Conservation (phyloP, 371 early-diverging fungal species). For the Mortierella sp. region DNA sequence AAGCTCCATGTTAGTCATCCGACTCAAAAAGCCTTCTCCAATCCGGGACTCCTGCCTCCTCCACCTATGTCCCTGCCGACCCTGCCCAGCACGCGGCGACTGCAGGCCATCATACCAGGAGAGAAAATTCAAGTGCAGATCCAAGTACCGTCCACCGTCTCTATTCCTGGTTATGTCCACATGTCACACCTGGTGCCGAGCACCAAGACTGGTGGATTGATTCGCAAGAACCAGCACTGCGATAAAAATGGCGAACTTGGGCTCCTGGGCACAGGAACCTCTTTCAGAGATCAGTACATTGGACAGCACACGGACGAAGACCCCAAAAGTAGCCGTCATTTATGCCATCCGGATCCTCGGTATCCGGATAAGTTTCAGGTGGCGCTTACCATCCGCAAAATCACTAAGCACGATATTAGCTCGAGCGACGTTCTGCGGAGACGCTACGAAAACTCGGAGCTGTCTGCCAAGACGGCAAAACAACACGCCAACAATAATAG, state of each 20-base stretch:
- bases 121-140: constrained; percentile 45
- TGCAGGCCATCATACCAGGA: constrained; percentile 49
- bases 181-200: constrained; percentile 33
- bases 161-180: constrained; percentile 33
- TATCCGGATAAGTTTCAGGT: constrained; percentile 34
- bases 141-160: constrained; percentile 38
- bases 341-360: not conserved
- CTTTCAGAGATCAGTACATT: not conserved
- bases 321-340: not conserved
- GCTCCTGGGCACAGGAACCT: not conserved
- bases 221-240: constrained; percentile 1
- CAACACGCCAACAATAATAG: not conserved
- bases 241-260: not conserved
- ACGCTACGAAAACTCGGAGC: constrained; percentile 26
- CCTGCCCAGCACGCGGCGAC: constrained; percentile 41
- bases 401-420: constrained; percentile 27
- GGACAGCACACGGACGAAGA: not conserved
- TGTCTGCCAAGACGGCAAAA: not conserved
- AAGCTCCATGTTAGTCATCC: constrained; percentile 39
- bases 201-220: constrained; percentile 26
- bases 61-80: constrained; percentile 47
- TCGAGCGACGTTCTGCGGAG: constrained; percentile 13
- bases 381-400: constrained; percentile 38
- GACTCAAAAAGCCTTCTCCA: constrained; percentile 13
- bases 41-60: constrained; percentile 13